phyloP scores from a whole-genome alignment of 2,329 filamentous ascomycete genomes.

The Arachnopeziza araneosa region DNA sequence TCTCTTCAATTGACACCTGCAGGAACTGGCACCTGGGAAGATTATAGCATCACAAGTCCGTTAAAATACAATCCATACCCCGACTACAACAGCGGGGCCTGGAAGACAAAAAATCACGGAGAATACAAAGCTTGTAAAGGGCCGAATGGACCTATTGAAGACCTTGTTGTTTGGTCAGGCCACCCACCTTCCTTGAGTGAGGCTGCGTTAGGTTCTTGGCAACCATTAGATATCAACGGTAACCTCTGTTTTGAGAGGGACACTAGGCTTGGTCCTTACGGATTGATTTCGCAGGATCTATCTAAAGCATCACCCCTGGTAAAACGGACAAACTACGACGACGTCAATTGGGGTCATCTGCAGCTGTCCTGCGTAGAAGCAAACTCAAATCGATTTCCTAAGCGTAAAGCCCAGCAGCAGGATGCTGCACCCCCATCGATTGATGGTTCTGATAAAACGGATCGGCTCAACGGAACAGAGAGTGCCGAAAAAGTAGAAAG shows the following conservation, averaged over 20 bases:
- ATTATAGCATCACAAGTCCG: conserved; percentile 39
- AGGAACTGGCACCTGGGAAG: conserved; percentile 29
- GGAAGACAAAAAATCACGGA: conserved; percentile 52
- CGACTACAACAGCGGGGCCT: conserved; percentile 57
- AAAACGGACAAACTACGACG: conserved; percentile 33
- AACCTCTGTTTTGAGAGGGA: conserved; percentile 64
- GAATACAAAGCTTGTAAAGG: conserved; percentile 60
- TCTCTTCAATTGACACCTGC: conserved; percentile 29
- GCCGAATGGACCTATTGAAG: conserved; percentile 45
- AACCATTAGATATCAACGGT: conserved; percentile 53
- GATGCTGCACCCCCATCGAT: background rate
- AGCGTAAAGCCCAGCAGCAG: background rate
- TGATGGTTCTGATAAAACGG: background rate
- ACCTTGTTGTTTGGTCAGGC: conserved; percentile 60
- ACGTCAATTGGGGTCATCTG: conserved; percentile 64
- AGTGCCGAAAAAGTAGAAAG: no score
- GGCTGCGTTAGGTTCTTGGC: conserved; percentile 58
- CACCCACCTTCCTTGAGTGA: conserved; percentile 52
- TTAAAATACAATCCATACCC: conserved; percentile 67
- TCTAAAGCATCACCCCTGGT: background rate
- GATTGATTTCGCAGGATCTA: conserved; percentile 40
- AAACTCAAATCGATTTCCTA: conserved; percentile 59
- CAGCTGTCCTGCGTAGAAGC: conserved; percentile 59
- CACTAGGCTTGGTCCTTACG: conserved; percentile 64
- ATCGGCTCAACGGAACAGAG: no score